Conservation (phyloP, 345 rosid species). For the Erysimum cheiranthoides region DNA sequence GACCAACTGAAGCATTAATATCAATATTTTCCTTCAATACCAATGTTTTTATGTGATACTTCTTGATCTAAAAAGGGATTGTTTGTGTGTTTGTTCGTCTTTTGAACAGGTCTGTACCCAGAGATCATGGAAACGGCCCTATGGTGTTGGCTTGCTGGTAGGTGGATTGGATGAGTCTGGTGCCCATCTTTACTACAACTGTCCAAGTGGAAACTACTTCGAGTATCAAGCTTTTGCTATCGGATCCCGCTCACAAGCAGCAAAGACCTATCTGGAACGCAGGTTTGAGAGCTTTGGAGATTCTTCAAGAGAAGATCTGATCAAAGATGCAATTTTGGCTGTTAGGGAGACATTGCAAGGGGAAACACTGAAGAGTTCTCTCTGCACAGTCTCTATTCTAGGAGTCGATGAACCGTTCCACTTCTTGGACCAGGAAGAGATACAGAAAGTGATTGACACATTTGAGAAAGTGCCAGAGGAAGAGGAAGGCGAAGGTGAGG, state of each 20-base stretch:
- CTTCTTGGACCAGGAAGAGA: slow-evolving; percentile 79
- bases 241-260: slow-evolving; percentile 98
- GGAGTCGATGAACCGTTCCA: slow-evolving; percentile 90
- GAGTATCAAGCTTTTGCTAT: slow-evolving; percentile 98
- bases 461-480: slow-evolving; percentile 75
- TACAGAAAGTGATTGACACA: slow-evolving; percentile 81
- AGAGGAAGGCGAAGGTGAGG: slow-evolving; percentile 58
- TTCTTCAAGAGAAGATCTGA: slow-evolving; percentile 82
- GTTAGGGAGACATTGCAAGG: slow-evolving; percentile 97
- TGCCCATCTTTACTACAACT: slow-evolving; percentile 96
- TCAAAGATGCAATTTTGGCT: slow-evolving; percentile 91
- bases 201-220: slow-evolving; percentile 98
- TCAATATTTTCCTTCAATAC: not conserved
- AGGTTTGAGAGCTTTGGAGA: slow-evolving; percentile 73
- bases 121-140: slow-evolving; percentile 98
- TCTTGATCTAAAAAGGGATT: slow-evolving; percentile 8
- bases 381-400: slow-evolving; percentile 87
- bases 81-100: slow-evolving; percentile 34
- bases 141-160: slow-evolving; percentile 92
- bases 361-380: slow-evolving; percentile 84
- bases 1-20: not conserved
- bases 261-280: slow-evolving; percentile 96
- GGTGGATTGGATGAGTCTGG: slow-evolving; percentile 96
- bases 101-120: slow-evolving; percentile 92
- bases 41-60: not conserved